phyloP scores from a whole-genome alignment of 768 basidiomycete genomes.

The Phaeotremella skinneri region DNA sequence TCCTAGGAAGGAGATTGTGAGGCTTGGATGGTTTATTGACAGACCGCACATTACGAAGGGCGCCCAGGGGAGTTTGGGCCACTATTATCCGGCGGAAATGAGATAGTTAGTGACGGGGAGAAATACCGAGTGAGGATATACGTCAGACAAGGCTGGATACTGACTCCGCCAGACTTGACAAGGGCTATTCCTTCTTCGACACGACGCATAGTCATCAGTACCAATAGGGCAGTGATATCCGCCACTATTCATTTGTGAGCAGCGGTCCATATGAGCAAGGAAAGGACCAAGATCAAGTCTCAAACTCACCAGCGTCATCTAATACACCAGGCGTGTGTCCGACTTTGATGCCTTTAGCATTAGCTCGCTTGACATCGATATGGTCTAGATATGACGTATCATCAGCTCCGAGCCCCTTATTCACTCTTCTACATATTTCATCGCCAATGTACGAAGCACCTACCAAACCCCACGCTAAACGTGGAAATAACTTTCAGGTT shows the following conservation, averaged over 20 bases:
- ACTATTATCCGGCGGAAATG: conserved; percentile 55
- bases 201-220: conserved; percentile 87
- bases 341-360: conserved; percentile 64
- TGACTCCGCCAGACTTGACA: conserved; percentile 68
- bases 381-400: conserved; percentile 69
- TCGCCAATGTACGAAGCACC: neutral
- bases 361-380: conserved; percentile 63
- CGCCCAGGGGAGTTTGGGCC: conserved; percentile 74
- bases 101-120: conserved; percentile 2
- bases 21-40: conserved; percentile 42
- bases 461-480: conserved; percentile 57
- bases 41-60: conserved; percentile 82
- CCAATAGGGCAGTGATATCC: conserved; percentile 83
- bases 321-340: conserved; percentile 94
- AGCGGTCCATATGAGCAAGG: neutral
- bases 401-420: neutral
- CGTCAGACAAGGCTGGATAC: conserved; percentile 26
- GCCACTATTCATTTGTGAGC: conserved; percentile 65
- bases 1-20: conserved; percentile 83
- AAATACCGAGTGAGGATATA: neutral
- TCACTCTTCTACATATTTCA: too few relatives aligned
- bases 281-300: neutral
- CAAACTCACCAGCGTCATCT: conserved; percentile 71
- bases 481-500: conserved; percentile 79
- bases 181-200: conserved; percentile 63